Base-by-base conservation (phyloP, 495 filamentous ascomycete genomes). In the Gamarada debralockiae region DNA sequence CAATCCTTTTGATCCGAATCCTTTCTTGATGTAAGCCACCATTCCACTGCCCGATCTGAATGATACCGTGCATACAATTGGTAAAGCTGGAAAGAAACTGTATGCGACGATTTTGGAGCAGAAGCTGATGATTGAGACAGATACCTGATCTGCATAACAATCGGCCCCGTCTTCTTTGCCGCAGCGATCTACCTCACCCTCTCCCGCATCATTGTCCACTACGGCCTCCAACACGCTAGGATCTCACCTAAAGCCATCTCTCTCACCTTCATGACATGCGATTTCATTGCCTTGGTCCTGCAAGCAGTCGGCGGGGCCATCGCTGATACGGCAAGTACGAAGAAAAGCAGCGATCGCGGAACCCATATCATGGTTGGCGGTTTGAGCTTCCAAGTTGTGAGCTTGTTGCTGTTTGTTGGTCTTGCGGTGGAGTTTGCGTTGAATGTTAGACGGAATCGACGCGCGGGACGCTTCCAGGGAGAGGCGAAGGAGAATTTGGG, bases 361-460 rank as follows among this genome's bases (percentile, higher is more conserved):
- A 85, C 83, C 13, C 73, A 73, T 63, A 78, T 84, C 66, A 85
- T 88, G 80, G 73, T 87, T 47, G 81, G 78, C 0, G 85, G 85
- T 43, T 68, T 89, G 0, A 52, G 73, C 23, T 76, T 76, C 56
- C 79, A 87, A 62, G 74, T 81, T 38, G 37, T 77, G 29, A 76
- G 71, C 2, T 70, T 81, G 13, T 50, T 74, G 14, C 50, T 72
- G 38, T 82, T 81, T 65, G 71, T 73, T 46, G 43, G 61, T 29
- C 55, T 76, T 13, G 60, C 67, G 3, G 17, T 56, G 41, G 74
- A 79, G 52, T 80, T 74, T 59, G 59, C 61, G 12, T 48, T 20
- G 31, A 50, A 18, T 0, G 46, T 55, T 0, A 39, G 24, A 43
- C 31, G 4, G 36, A 40, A 15, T 0, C 39, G 24, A 43, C 27